phyloP scores from a whole-genome alignment of 345 rosid genomes.

The Eucalyptus globulus region DNA sequence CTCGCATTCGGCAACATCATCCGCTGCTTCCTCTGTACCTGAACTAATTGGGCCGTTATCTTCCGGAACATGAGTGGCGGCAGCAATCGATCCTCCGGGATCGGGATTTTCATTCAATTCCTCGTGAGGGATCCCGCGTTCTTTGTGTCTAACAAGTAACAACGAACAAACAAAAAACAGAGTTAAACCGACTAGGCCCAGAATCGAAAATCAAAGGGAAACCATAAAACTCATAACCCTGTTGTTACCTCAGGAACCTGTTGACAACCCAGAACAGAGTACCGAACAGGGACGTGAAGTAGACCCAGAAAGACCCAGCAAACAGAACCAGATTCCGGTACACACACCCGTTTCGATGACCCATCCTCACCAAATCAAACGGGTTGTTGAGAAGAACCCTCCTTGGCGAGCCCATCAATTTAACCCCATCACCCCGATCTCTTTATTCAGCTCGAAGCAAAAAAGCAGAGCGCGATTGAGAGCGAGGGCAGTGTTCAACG shows the following conservation, averaged over 20 bases:
- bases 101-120: background rate
- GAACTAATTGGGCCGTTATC: background rate
- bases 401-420: constrained; percentile 10
- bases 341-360: constrained; percentile 5
- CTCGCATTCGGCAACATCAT: background rate
- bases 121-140: background rate
- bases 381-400: constrained; percentile 1
- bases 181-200: background rate
- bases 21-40: background rate
- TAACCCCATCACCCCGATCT: constrained; percentile 13
- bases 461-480: constrained; percentile 1
- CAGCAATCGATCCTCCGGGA: background rate
- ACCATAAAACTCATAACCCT: constrained; percentile 19
- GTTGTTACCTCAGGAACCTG: background rate
- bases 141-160: constrained; percentile 9
- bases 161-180: background rate
- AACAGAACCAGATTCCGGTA: constrained; percentile 12
- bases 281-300: constrained; percentile 24
- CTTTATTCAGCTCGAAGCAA: constrained; percentile 31
- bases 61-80: background rate
- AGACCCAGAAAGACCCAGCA: constrained; percentile 25
- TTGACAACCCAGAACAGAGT: constrained; percentile 20
- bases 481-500: constrained; percentile 9
- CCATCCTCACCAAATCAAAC: constrained; percentile 17
- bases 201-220: background rate